These are phyloP conservation scores for Leccinum incarnatum DNA, from an alignment of 768 basidiomycete genomes.

Conservation along the genomic window DNA sequence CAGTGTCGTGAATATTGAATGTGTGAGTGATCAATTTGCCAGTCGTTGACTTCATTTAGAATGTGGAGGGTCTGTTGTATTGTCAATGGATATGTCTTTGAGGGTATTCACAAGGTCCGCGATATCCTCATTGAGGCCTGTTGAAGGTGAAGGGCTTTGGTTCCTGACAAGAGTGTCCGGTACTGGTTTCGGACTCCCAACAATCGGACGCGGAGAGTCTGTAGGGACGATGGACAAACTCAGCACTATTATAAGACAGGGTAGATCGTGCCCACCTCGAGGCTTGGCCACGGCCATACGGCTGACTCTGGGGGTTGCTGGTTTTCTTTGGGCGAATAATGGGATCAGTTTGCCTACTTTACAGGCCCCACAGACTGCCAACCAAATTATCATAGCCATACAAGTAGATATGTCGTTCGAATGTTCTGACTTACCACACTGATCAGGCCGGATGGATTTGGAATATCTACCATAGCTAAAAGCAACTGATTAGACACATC, in stretches of 20 bases:
- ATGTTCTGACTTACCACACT: conserved; percentile 48
- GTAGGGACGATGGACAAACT: background rate
- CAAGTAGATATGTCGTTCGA: background rate
- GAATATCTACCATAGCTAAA: conserved; percentile 69
- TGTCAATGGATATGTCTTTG: conserved; percentile 10
- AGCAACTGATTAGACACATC: conserved; percentile 5
- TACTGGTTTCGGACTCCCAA: background rate
- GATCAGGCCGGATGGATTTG: conserved; percentile 66
- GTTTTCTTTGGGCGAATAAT: conserved; percentile 45
- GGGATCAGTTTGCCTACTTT: conserved; percentile 57
- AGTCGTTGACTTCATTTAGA: background rate
- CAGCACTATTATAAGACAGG: background rate
- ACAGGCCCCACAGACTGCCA: conserved; percentile 65
- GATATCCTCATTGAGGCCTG: conserved; percentile 5
- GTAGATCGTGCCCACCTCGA: conserved; percentile 37
- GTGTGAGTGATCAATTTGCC: background rate
- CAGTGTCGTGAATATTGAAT: background rate
- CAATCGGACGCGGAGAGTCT: conserved; percentile 17
- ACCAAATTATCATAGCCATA: background rate
- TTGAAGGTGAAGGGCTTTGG: background rate
- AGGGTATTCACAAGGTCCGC: conserved; percentile 11
- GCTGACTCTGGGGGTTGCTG: conserved; percentile 37
- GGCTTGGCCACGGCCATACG: conserved; percentile 43
- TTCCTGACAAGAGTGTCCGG: background rate
- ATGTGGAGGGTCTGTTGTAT: background rate